Base-by-base conservation (phyloP, 352 stramenopile species). In the Stephanocyclus meneghinianus region DNA sequence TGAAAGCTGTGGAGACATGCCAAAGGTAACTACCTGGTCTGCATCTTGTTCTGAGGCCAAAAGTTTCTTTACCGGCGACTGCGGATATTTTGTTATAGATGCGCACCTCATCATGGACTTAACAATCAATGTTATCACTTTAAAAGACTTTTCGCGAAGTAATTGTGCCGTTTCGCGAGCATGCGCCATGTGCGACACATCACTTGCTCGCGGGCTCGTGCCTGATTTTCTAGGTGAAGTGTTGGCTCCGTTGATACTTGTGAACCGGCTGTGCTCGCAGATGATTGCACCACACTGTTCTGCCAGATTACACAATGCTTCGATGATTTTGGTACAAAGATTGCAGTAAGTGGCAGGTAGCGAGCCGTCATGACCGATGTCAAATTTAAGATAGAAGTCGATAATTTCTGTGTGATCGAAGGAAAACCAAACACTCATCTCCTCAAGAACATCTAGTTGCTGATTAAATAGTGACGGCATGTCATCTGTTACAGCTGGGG, bases 341-440 rank as follows among this genome's bases (percentile, higher is more conserved):
- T 85, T 91, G 71, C 75, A 89, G 47, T 89, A 78, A 29, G 76
- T 64, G 56, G 60, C 55, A 64, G 80, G 76, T 10, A 92, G 42
- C n/a, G 88, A 68, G 32, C 85, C 74, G n/a, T 71, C 67, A 42
- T 82, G 59, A 44, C 35, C 37, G 5, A 72, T 78, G 26, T 85
- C 62, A 47, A 81, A 96, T 71, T 95, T 96, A 2, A 95, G 50
- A 74, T 90, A 95, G 1, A 96, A 67, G 50, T 95, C 91, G 40
- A 95, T 80, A 29, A 92, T 60, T 67, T 87, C 73, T 71, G 87
- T 87, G 16, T 90, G 81, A 53, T 91, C 76, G 30, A 55, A 81
- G 10, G 84, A 78, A 72, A 96, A 95, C 92, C 91, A 96, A 57
- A 72, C 69, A 68, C 91, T 81, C n/a, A 96, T 63, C 62, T 94